A percentile compares a stretch with the other conserved stretches of the same genome.
Conservation (phyloP, 345 rosid species). For the Erodium maritimum region DNA sequence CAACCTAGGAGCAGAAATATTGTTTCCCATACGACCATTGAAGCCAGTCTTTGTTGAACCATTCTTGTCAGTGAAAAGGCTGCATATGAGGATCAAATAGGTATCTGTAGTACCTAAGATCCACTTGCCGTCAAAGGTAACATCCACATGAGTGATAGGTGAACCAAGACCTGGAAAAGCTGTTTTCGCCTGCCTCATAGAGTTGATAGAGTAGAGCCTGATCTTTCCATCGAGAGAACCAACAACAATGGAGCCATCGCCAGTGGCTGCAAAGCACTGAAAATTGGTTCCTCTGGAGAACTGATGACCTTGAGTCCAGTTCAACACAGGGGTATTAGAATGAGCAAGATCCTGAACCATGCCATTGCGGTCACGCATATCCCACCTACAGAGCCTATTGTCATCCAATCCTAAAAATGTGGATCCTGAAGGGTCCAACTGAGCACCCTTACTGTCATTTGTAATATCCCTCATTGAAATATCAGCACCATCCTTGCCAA, state of each 20-base stretch:
- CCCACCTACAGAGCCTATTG: slow-evolving; percentile 97
- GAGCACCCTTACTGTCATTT: slow-evolving; percentile 88
- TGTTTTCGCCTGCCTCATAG: slow-evolving; percentile 96
- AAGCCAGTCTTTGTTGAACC: slow-evolving; percentile 91
- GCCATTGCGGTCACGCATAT: slow-evolving; percentile 88
- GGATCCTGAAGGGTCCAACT: slow-evolving; percentile 93
- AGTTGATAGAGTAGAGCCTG: slow-evolving; percentile 66
- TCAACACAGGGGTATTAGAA: slow-evolving; percentile 57
- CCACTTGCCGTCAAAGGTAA: slow-evolving; percentile 97
- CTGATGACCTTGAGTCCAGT: slow-evolving; percentile 95
- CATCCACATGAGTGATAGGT: slow-evolving; percentile 91
- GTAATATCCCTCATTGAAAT: slow-evolving; percentile 87
- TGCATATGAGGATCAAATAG: slow-evolving; percentile 77
- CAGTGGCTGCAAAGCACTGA: slow-evolving; percentile 95
- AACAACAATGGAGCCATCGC: slow-evolving; percentile 96
- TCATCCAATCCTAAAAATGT: slow-evolving; percentile 92
- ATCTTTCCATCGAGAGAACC: slow-evolving; percentile 98
- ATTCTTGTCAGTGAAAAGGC: slow-evolving; percentile 73
- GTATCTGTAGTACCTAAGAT: slow-evolving; percentile 93
- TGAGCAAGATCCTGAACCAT: slow-evolving; percentile 82
- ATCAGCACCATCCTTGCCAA: slow-evolving; percentile 92
- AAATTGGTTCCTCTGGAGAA: slow-evolving; percentile 95
- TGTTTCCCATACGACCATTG: slow-evolving; percentile 93
- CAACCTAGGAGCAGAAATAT: slow-evolving; percentile 89
- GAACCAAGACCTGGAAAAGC: slow-evolving; percentile 99